Percentiles rank a stretch among this genome's conserved stretches.
phyloP scores from a whole-genome alignment of 148 eudicot genomes.

The Beta vulgaris region DNA sequence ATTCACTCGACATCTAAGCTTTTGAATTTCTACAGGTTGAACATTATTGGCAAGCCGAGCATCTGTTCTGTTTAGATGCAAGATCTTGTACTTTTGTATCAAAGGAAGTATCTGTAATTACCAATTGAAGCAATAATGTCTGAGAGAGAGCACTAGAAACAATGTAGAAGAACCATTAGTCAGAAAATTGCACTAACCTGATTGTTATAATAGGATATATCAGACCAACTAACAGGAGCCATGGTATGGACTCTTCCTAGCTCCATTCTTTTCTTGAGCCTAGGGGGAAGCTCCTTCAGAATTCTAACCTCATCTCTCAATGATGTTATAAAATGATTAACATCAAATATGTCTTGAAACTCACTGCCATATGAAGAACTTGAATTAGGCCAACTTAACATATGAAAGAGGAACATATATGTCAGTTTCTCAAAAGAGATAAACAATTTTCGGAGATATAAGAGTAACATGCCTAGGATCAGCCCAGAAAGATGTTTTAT shows the following conservation, averaged over 20 bases:
- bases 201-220: constrained; percentile 72
- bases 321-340: constrained; percentile 79
- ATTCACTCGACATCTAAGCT: constrained; percentile 82
- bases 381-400: constrained; percentile 14
- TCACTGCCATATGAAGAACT: constrained; percentile 51
- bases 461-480: constrained; percentile 84
- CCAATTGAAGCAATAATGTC: constrained; percentile 6
- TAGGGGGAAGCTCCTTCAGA: constrained; percentile 79
- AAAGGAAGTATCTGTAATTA: constrained; percentile 75
- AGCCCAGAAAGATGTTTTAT: constrained; percentile 95
- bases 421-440: not conserved
- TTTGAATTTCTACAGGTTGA: constrained; percentile 70
- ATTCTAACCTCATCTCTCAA: constrained; percentile 90
- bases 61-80: constrained; percentile 89
- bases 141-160: not conserved
- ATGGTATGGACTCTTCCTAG: constrained; percentile 59
- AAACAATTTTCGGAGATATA: constrained; percentile 19
- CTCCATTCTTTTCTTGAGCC: constrained; percentile 76
- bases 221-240: constrained; percentile 96
- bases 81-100: constrained; percentile 70
- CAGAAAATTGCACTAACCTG: constrained; percentile 44
- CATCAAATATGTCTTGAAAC: constrained; percentile 91
- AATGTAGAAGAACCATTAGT: not conserved
- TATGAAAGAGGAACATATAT: not conserved
- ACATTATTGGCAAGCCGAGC: constrained; percentile 88